These are phyloP conservation scores for Discostella stelligera DNA, from an alignment of 352 stramenopile genomes.

Conservation along the genomic window DNA sequence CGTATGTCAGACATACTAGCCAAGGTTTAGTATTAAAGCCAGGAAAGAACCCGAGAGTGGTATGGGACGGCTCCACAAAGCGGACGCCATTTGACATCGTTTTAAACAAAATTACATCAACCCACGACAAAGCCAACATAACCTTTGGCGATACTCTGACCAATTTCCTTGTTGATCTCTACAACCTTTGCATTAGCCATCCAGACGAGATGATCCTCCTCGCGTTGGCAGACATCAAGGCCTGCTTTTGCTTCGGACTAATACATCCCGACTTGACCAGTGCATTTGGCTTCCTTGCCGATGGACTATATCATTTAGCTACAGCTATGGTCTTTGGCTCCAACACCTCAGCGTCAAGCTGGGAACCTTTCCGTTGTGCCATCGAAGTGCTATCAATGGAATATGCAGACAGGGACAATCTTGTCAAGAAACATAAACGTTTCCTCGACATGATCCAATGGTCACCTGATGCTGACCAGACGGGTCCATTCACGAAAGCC, in stretches of 20 bases:
- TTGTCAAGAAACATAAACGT: constrained; percentile 17
- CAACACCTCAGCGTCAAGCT: constrained; percentile 10
- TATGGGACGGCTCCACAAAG: constrained; percentile 26
- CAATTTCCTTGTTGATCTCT: constrained; percentile 5
- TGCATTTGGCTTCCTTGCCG: constrained; percentile 24
- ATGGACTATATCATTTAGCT: not conserved
- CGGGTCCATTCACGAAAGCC: not conserved
- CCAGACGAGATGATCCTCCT: constrained; percentile 11
- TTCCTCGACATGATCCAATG: constrained; percentile 25
- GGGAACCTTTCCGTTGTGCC: constrained; percentile 21
- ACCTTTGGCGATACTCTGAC: constrained; percentile 27
- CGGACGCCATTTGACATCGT: not conserved
- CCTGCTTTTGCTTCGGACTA: constrained; percentile 27
- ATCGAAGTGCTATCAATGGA: constrained; percentile 9
- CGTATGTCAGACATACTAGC: too few relatives aligned
- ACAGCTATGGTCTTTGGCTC: constrained; percentile 46
- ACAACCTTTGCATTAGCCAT: constrained; percentile 21
- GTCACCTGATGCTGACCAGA: not conserved
- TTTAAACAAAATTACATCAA: constrained; percentile 20
- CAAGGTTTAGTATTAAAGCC: too few relatives aligned
- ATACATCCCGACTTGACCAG: constrained; percentile 24
- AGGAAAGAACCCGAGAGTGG: constrained; percentile 7
- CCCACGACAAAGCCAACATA: constrained; percentile 11
- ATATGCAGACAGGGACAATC: constrained; percentile 3
- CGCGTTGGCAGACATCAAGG: constrained; percentile 13